Evolutionary conservation across 345 rosid species (phyloP).

Genomic region (Pistacia atlantica): DNA sequence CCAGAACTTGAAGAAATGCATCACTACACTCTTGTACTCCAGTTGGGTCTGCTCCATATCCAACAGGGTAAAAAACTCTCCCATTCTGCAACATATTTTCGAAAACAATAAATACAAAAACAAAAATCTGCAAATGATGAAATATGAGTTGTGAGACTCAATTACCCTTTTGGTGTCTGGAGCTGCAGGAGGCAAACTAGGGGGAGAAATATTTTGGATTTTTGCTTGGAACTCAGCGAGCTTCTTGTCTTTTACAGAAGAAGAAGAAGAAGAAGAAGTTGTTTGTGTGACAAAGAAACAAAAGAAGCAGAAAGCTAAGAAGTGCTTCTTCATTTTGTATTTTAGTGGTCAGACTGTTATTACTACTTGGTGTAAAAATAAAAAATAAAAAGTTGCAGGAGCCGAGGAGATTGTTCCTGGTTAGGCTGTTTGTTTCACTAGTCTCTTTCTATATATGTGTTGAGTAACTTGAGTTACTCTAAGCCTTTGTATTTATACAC

Average conservation of each 20-base stretch:
- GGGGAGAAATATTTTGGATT: constrained; percentile 33
- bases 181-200: constrained; percentile 18
- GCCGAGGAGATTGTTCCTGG: background rate
- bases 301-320: constrained; percentile 21
- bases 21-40: constrained; percentile 63
- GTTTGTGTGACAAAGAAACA: constrained; percentile 23
- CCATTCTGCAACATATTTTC: constrained; percentile 35
- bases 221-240: constrained; percentile 38
- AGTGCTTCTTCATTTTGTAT: constrained; percentile 10
- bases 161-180: constrained; percentile 38
- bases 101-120: background rate
- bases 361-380: constrained; percentile 7
- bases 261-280: constrained; percentile 28
- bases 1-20: constrained; percentile 55
- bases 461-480: background rate
- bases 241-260: constrained; percentile 30
- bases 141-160: background rate
- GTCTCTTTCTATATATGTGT: background rate
- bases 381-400: background rate
- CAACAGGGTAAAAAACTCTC: constrained; percentile 55
- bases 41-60: constrained; percentile 77
- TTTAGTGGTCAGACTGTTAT: constrained; percentile 8
- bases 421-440: background rate
- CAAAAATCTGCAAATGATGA: background rate
- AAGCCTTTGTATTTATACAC: background rate